Conservation (phyloP, 495 filamentous ascomycete species). For the Aspergillus coremiiformis region DNA sequence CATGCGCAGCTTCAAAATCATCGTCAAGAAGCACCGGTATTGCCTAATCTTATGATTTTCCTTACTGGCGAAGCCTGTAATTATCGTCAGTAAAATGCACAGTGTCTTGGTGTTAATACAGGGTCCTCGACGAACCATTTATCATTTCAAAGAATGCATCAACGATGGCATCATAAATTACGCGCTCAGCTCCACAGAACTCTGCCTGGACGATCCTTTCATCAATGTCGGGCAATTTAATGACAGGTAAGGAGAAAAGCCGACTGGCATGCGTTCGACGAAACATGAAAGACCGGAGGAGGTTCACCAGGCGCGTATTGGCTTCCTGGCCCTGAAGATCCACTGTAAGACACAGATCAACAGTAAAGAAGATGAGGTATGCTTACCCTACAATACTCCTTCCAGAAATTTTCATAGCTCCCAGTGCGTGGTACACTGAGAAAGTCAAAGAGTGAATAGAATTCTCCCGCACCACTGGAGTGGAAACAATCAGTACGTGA, state of each 20-base stretch:
- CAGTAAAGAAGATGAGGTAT: neutral
- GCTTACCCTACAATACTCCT: slow-evolving; percentile 38
- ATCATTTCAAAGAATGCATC: slow-evolving; percentile 29
- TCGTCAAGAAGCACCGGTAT: slow-evolving; percentile 20
- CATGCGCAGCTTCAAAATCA: slow-evolving; percentile 47
- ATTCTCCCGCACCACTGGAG: slow-evolving; percentile 31
- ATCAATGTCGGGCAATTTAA: slow-evolving; percentile 43
- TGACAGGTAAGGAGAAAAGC: slow-evolving; percentile 47
- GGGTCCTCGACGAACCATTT: slow-evolving; percentile 15
- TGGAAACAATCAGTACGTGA: neutral
- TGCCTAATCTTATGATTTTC: slow-evolving; percentile 5
- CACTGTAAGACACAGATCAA: slow-evolving; percentile 1
- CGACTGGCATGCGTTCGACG: slow-evolving; percentile 44
- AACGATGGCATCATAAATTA: slow-evolving; percentile 41
- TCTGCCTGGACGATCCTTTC: slow-evolving; percentile 30
- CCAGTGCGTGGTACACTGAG: slow-evolving; percentile 41
- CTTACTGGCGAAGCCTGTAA: neutral
- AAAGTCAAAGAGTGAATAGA: slow-evolving; percentile 58
- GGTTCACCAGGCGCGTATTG: slow-evolving; percentile 28
- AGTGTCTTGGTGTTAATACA: neutral
- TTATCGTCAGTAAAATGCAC: neutral
- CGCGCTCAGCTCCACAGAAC: slow-evolving; percentile 41
- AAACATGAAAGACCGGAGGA: slow-evolving; percentile 43
- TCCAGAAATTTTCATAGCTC: slow-evolving; percentile 35
- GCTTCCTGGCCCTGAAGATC: slow-evolving; percentile 14